Evolutionary conservation across 2,329 filamentous ascomycete species (phyloP).

Genomic region (Trichoderma arundinaceum): DNA sequence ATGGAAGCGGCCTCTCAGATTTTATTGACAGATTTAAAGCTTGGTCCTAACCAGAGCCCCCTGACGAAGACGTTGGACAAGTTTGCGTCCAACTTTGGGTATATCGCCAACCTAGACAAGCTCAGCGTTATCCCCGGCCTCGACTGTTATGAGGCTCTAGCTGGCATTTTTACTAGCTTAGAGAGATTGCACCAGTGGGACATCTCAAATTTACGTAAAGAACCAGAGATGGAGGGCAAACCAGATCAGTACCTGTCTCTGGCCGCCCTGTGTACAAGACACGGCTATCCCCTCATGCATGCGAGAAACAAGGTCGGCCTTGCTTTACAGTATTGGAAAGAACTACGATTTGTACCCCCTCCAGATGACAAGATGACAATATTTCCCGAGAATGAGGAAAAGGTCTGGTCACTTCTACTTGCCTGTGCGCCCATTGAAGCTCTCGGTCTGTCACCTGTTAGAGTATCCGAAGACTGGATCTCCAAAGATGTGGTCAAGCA

Average conservation of each 20-base stretch:
- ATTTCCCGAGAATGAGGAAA: conserved; percentile 50
- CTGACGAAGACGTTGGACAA: conserved; percentile 72
- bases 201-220: conserved; percentile 60
- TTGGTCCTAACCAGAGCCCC: conserved; percentile 63
- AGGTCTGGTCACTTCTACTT: conserved; percentile 70
- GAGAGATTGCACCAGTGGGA: conserved; percentile 75
- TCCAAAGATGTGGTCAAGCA: conserved; percentile 68
- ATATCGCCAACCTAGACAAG: conserved; percentile 71
- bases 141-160: conserved; percentile 78
- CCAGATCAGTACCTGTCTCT: conserved; percentile 57
- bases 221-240: conserved; percentile 52
- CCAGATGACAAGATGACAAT: conserved; percentile 46
- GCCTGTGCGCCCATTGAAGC: conserved; percentile 62
- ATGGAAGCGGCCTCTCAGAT: conserved; percentile 68
- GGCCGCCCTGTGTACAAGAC: conserved; percentile 70
- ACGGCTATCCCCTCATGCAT: conserved; percentile 75
- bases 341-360: conserved; percentile 57
- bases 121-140: conserved; percentile 71
- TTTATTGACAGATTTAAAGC: conserved; percentile 67
- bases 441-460: conserved; percentile 62
- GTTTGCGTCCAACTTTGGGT: conserved; percentile 74
- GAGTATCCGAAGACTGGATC: conserved; percentile 77
- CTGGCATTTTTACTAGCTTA: conserved; percentile 73
- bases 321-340: conserved; percentile 78
- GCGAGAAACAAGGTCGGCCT: conserved; percentile 69